A percentile compares a stretch with the other conserved stretches of the same genome.
Conservation (phyloP, 2,329 filamentous ascomycete genomes). For the Aspergillus pseudoglaucus region DNA sequence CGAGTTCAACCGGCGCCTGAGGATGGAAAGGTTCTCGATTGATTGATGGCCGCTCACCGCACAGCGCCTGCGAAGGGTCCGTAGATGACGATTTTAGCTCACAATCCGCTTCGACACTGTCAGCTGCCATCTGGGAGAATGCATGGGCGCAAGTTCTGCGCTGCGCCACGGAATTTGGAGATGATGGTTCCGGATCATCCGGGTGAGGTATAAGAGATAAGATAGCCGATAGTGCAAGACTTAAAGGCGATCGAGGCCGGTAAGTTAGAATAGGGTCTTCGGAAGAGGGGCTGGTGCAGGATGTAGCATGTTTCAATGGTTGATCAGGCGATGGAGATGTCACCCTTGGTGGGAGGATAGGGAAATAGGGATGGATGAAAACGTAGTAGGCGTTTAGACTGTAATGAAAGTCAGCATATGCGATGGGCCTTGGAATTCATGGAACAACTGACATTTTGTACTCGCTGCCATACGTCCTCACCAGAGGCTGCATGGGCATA, state of each 20-base stretch:
- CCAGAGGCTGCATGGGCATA: constrained; percentile 21
- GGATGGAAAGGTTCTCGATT: constrained; percentile 34
- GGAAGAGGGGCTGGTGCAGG: constrained; percentile 23
- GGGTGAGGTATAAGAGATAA: constrained; percentile 39
- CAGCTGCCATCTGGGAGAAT: constrained; percentile 34
- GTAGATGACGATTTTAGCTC: constrained; percentile 36
- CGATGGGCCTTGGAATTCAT: background rate
- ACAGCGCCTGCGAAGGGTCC: constrained; percentile 36
- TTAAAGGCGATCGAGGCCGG: constrained; percentile 36
- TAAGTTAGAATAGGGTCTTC: constrained; percentile 29
- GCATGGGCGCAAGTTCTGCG: constrained; percentile 35
- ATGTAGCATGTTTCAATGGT: constrained; percentile 27
- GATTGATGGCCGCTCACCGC: constrained; percentile 22
- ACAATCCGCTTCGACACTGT: constrained; percentile 37
- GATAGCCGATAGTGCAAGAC: constrained; percentile 38
- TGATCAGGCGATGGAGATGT: constrained; percentile 23
- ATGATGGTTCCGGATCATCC: constrained; percentile 31
- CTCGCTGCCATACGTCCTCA: constrained; percentile 36
- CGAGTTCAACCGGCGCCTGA: constrained; percentile 34
- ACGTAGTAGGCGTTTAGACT: constrained; percentile 43
- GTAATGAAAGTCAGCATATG: constrained; percentile 9
- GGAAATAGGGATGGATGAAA: constrained; percentile 42
- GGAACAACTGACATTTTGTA: constrained; percentile 31
- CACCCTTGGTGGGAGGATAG: constrained; percentile 36
- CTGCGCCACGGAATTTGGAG: constrained; percentile 27